Evolutionary conservation across 495 filamentous ascomycete species (phyloP), one percentile per base, ranked within the genome.

Genomic region (Parathielavia hyrcaniae): DNA sequence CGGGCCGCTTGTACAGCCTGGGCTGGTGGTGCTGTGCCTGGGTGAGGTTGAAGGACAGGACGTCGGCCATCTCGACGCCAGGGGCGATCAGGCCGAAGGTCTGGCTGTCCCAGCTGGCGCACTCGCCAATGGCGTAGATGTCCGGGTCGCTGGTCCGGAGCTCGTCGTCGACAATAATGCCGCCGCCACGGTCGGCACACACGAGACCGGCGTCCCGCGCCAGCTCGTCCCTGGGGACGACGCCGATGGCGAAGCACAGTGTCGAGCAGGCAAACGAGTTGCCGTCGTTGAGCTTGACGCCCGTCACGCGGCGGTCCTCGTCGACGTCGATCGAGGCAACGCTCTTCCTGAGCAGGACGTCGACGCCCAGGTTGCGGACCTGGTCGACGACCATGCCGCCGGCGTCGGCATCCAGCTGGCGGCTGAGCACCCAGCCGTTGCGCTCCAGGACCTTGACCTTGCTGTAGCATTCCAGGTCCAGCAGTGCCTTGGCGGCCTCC

Each of bases 401-500:
- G 0, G 90, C 92, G 71, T 96, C 91, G 8, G 73, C 77, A 67
- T 97, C 92, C 3, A 97, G 75, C 69, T 97, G 92, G 32, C 92
- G 78, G 50, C 84, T 87, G 41, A 97, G 73, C 0, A 96, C 88
- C 90, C 91, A 97, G 62, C 84, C 75, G 67, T 95, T 95, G 50
- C 91, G 81, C 71, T 97, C 92, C 57, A 97, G 85, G 12, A 97
- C 74, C 59, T 85, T 88, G 46, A 97, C 90, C 43, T 82, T 82
- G 0, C 77, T 79, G 68, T 88, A 96, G 38, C 84, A 83, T 63
- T 87, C 75, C 16, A 97, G 73, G 67, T 96, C 92, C 73, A 91
- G 88, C 89, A 97, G 89, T 0, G 92, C 92, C 64, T 96, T 95
- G 36, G 92, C 92, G 26, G 92, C 92, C 77, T 97, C 92, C 0